Evolutionary conservation across 2,329 filamentous ascomycete species (phyloP).

Genomic region (Ophiostoma piceae): DNA sequence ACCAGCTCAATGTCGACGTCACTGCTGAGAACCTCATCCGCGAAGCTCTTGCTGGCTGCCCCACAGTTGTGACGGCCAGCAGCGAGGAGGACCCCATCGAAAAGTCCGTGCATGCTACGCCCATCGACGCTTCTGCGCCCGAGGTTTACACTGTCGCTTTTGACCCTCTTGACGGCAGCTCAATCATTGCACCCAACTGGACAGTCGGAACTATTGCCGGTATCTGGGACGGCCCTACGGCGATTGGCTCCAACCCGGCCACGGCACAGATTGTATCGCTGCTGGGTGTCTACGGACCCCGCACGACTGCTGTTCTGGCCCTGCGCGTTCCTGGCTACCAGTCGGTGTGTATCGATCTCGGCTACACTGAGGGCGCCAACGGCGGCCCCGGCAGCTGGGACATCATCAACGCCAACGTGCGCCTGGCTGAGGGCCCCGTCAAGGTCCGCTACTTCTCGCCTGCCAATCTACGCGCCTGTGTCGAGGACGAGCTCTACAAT

Average conservation of each 20-base stretch:
- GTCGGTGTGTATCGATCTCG: slow-evolving; percentile 49
- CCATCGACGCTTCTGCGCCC: not conserved
- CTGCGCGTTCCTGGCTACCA: slow-evolving; percentile 42
- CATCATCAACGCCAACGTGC: slow-evolving; percentile 41
- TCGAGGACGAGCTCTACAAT: slow-evolving; percentile 47
- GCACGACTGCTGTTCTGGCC: slow-evolving; percentile 52
- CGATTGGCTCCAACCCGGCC: slow-evolving; percentile 39
- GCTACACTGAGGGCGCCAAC: slow-evolving; percentile 30
- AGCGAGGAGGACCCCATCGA: slow-evolving; percentile 59
- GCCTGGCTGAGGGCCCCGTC: slow-evolving; percentile 36
- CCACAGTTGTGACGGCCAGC: slow-evolving; percentile 46
- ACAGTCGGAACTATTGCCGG: slow-evolving; percentile 56
- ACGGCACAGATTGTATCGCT: slow-evolving; percentile 45
- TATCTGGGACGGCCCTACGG: slow-evolving; percentile 49
- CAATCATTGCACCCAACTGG: slow-evolving; percentile 55
- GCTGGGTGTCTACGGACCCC: slow-evolving; percentile 51
- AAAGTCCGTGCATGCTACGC: slow-evolving; percentile 29
- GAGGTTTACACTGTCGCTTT: slow-evolving; percentile 55
- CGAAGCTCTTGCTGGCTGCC: slow-evolving; percentile 40
- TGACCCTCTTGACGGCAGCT: slow-evolving; percentile 59
- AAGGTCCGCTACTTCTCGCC: slow-evolving; percentile 55
- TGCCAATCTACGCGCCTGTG: slow-evolving; percentile 55
- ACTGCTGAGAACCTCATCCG: slow-evolving; percentile 47
- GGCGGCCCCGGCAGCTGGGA: slow-evolving; percentile 29
- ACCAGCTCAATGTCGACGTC: slow-evolving; percentile 37